These are phyloP conservation scores for Beta macrorhiza DNA, from an alignment of 179 eudicot genomes.

Conservation along the genomic window DNA sequence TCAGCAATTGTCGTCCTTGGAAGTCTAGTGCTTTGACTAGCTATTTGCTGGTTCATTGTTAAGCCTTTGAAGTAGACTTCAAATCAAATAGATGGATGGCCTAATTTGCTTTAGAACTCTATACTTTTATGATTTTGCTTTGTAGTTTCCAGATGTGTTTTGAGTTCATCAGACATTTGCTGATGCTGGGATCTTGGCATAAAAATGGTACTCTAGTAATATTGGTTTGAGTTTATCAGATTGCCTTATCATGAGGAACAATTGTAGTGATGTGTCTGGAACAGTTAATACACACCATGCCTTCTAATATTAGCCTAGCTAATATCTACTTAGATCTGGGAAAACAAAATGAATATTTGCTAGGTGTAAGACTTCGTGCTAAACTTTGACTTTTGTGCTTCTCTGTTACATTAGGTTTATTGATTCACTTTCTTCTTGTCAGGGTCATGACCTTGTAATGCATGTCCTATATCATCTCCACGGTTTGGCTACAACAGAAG, in stretches of 20 bases:
- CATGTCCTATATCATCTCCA: constrained; percentile 80
- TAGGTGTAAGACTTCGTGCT: neutral
- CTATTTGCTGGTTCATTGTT: too few relatives aligned
- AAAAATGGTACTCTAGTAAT: too few relatives aligned
- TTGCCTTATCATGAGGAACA: neutral
- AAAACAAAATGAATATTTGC: neutral
- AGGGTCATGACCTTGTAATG: constrained; percentile 99
- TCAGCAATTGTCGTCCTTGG: too few relatives aligned
- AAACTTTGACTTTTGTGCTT: constrained; percentile 13
- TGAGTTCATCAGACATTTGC: too few relatives aligned
- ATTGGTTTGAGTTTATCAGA: too few relatives aligned
- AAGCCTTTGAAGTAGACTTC: too few relatives aligned
- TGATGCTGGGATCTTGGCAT: too few relatives aligned
- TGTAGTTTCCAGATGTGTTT: too few relatives aligned
- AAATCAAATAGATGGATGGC: too few relatives aligned
- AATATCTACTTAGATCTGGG: neutral
- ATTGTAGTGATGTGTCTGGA: neutral
- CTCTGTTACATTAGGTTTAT: neutral
- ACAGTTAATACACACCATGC: neutral
- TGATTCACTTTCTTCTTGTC: constrained; percentile 26
- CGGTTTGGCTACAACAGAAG: constrained; percentile 45
- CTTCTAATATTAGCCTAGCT: neutral
- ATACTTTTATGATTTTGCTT: too few relatives aligned
- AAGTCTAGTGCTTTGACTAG: too few relatives aligned
- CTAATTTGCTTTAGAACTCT: too few relatives aligned